These are phyloP conservation scores for Canna indica DNA, from an alignment of 176 grass and related monocot genomes.

Conservation along the genomic window DNA sequence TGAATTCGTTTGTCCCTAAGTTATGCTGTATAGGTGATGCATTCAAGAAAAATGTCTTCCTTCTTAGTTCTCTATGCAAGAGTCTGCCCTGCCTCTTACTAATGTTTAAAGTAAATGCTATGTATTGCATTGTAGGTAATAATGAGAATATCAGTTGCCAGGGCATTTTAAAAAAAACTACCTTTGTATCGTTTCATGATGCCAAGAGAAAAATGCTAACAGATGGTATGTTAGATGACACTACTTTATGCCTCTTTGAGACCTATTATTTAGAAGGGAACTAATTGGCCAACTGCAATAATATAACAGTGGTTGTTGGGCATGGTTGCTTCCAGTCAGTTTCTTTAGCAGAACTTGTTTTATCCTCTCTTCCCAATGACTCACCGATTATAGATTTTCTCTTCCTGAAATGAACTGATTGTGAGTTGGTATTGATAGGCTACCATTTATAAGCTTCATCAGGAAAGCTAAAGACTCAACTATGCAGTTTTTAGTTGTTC, in stretches of 20 bases:
- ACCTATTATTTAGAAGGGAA: not conserved
- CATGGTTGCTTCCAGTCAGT: not conserved
- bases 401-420: not conserved
- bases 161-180: not conserved
- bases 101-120: not conserved
- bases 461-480: not conserved
- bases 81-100: not conserved
- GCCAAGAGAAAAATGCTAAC: too few relatives aligned
- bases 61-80: not conserved
- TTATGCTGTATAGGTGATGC: not conserved
- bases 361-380: not conserved
- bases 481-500: not conserved
- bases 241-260: not conserved
- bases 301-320: not conserved
- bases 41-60: not conserved
- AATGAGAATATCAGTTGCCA: not conserved
- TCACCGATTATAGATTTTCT: not conserved
- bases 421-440: not conserved
- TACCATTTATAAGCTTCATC: not conserved
- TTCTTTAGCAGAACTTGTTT: not conserved
- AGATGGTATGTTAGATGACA: not conserved
- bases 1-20: not conserved
- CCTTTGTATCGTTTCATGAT: not conserved
- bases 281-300: not conserved
- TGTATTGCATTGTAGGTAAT: not conserved